Conservation (phyloP, 2,329 filamentous ascomycete species). For the Clarireedia paspali region DNA sequence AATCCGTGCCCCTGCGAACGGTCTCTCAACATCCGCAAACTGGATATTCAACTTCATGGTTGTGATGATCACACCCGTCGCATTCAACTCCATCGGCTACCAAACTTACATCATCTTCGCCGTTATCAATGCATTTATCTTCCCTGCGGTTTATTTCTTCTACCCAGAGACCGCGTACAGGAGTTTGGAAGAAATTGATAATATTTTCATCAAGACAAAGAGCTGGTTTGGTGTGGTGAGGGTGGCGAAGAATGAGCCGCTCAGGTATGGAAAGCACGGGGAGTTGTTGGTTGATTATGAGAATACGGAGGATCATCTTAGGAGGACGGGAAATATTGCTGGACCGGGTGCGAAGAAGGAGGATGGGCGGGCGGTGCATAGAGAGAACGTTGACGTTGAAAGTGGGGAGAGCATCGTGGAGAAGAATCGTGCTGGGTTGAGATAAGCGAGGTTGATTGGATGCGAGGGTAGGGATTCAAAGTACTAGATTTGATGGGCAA, state of each 20-base stretch:
- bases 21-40: conserved; percentile 36
- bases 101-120: conserved; percentile 48
- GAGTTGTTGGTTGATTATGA: conserved; percentile 3
- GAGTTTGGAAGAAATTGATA: conserved; percentile 6
- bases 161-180: conserved; percentile 41
- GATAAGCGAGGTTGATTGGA: background rate
- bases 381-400: background rate
- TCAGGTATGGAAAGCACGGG: background rate
- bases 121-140: conserved; percentile 40
- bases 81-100: conserved; percentile 44
- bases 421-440: background rate
- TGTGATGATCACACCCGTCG: conserved; percentile 30
- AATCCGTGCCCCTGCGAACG: conserved; percentile 49
- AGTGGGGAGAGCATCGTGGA: background rate
- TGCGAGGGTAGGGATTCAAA: background rate
- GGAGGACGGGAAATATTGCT: background rate
- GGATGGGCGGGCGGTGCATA: background rate
- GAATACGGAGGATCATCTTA: background rate
- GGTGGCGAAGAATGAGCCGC: background rate
- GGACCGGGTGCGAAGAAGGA: background rate
- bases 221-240: background rate
- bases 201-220: background rate
- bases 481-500: background rate
- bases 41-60: conserved; percentile 46
- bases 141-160: conserved; percentile 37